Conservation (phyloP, 805 yeast species). For the Scheffersomyces spartinae region DNA sequence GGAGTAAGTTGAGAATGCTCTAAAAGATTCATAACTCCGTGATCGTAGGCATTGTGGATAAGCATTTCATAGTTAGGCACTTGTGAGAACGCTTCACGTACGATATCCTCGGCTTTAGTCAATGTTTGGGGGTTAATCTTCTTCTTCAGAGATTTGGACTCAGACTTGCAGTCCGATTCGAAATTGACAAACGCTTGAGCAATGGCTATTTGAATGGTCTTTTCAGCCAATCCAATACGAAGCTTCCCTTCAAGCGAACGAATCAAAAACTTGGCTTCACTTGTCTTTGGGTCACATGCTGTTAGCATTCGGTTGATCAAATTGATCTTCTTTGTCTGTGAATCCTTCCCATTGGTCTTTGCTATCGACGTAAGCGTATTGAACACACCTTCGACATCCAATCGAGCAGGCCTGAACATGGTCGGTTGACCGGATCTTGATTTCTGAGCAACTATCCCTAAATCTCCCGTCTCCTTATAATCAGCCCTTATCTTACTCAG, state of each 20-base stretch:
- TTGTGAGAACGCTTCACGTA: slow-evolving; percentile 81
- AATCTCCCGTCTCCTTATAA: slow-evolving; percentile 73
- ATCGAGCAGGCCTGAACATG: slow-evolving; percentile 84
- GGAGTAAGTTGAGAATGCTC: slow-evolving; percentile 71
- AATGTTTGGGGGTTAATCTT: slow-evolving; percentile 30
- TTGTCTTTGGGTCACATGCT: slow-evolving; percentile 56
- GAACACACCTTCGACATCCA: slow-evolving; percentile 67
- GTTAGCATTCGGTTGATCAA: slow-evolving; percentile 77
- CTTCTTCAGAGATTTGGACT: no score
- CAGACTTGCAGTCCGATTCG: no score
- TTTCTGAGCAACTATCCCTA: slow-evolving; percentile 78
- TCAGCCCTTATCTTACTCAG: slow-evolving; percentile 59
- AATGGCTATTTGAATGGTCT: slow-evolving; percentile 73
- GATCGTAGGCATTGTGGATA: slow-evolving; percentile 48
- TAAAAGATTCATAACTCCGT: slow-evolving; percentile 57
- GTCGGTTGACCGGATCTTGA: slow-evolving; percentile 81
- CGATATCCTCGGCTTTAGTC: slow-evolving; percentile 59
- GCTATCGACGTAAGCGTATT: slow-evolving; percentile 69
- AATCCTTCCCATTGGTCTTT: slow-evolving; percentile 61
- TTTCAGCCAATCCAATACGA: slow-evolving; percentile 89
- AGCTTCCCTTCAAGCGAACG: slow-evolving; percentile 88
- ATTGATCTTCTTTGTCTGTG: slow-evolving; percentile 68
- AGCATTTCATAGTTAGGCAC: slow-evolving; percentile 83
- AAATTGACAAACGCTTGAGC: slow-evolving; percentile 69
- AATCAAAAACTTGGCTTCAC: slow-evolving; percentile 82